These are phyloP conservation scores for Nigrospora osmanthi DNA, from an alignment of 2,329 filamentous ascomycete species.

Conservation along the genomic window DNA sequence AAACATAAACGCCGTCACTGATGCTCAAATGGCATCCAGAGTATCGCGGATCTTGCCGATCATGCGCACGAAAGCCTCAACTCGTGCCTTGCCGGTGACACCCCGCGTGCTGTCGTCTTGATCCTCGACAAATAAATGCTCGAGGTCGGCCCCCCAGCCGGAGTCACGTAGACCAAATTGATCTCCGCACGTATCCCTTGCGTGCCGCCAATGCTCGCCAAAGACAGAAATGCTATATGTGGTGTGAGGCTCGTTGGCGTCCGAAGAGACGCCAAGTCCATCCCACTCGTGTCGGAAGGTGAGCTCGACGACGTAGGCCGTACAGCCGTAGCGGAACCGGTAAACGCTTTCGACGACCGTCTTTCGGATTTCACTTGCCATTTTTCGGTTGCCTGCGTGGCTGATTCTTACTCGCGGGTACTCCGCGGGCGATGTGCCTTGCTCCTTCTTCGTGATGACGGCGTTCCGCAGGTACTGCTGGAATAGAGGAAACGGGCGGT, in stretches of 20 bases:
- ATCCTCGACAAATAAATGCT: conserved; percentile 10
- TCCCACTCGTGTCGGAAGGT: conserved; percentile 24
- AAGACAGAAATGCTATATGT: conserved; percentile 21
- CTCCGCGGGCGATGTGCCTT: too few relatives aligned
- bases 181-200: too few relatives aligned
- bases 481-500: too few relatives aligned
- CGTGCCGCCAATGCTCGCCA: conserved; percentile 23
- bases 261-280: conserved; percentile 10
- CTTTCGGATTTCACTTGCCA: conserved; percentile 14
- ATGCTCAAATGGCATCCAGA: background rate
- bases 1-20: too few relatives aligned
- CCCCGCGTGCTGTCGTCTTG: conserved; percentile 17
- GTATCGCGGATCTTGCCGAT: conserved; percentile 4
- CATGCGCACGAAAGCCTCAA: conserved; percentile 3
- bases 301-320: conserved; percentile 25
- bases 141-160: conserved; percentile 17
- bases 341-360: conserved; percentile 24
- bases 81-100: conserved; percentile 4
- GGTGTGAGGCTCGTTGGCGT: conserved; percentile 5
- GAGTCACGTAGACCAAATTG: conserved; percentile 4
- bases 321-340: conserved; percentile 20
- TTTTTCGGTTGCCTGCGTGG: background rate
- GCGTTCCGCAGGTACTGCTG: too few relatives aligned
- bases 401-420: too few relatives aligned
- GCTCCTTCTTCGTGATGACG: too few relatives aligned